phyloP scores from a whole-genome alignment of 1,284 basidiomycete genomes.

The Coriolopsis trogii region DNA sequence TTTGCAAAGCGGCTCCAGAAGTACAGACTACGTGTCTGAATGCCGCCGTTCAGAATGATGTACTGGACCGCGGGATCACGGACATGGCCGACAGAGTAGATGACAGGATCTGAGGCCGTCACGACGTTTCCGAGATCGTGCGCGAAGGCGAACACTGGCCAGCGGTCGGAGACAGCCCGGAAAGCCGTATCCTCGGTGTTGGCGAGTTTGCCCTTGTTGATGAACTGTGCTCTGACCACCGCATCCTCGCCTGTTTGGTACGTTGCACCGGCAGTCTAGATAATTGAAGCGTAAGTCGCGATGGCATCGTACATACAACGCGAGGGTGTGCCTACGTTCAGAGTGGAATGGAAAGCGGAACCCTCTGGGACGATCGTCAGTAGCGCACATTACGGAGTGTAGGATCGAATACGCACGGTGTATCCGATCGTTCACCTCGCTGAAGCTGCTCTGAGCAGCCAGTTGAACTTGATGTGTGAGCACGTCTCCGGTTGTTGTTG shows the following conservation, averaged over 20 bases:
- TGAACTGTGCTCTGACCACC: conserved; percentile 57
- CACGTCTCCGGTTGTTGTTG: conserved; percentile 44
- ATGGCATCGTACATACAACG: neutral
- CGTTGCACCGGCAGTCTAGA: conserved; percentile 49
- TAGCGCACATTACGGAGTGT: neutral
- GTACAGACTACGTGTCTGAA: conserved; percentile 50
- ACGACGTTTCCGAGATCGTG: conserved; percentile 54
- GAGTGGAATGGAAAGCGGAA: conserved; percentile 61
- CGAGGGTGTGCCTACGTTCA: conserved; percentile 42
- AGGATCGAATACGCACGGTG: conserved; percentile 47
- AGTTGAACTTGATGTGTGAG: conserved; percentile 64
- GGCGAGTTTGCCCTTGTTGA: conserved; percentile 53
- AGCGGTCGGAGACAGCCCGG: conserved; percentile 58
- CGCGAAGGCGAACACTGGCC: conserved; percentile 69
- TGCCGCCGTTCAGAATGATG: conserved; percentile 47
- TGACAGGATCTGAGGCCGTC: conserved; percentile 42
- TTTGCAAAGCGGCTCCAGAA: conserved; percentile 54
- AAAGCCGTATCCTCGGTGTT: conserved; percentile 61
- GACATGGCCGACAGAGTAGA: conserved; percentile 60
- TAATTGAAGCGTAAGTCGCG: conserved; percentile 10
- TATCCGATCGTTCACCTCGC: conserved; percentile 59
- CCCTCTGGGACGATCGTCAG: conserved; percentile 48
- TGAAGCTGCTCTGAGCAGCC: conserved; percentile 45
- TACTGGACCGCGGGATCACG: conserved; percentile 62
- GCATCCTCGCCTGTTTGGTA: conserved; percentile 64